Evolutionary conservation across 164 flowering plant genomes (phyloP), one percentile per base, ranked within the genome.

Genomic region (Santalum album): DNA sequence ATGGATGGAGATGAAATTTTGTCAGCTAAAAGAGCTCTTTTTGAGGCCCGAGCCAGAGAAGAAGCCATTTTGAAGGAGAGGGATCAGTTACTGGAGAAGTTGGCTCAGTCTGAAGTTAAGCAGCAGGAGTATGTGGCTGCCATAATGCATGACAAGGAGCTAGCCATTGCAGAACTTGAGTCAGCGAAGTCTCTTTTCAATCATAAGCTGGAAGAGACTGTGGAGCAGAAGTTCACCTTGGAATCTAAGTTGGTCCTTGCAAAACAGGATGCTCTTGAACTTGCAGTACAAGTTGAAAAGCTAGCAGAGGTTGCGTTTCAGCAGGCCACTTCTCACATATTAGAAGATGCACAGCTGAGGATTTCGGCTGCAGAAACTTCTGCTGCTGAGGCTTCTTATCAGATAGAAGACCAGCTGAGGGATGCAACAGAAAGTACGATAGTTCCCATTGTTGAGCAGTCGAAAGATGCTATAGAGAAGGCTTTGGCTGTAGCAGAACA

Each of bases 221-320:
- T 77, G 35, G 75, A 75, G 56, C 78, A 75, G 62, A 80, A 80
- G 62, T 77, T 69, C 38, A 45, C 40, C 35, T 69, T 80, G 65
- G 77, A 79, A 61, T 70, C 82, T 14, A 73, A 73, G 52, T 59
- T 80, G 72, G 75, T 75, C 49, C 58, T 68, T 18, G 82, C 78
- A 45, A 80, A 75, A 63, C 75, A 77, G 61, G 80, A 75, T 71
- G 76, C 75, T 38, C 66, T 80, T 56, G 80, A 73, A 56, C 80
- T 80, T 59, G 80, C 84, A 22, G 78, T 80, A n/a, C 78, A 80
- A 62, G 85, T 80, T 18, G 82, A 80, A 57, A 77, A 73, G 67
- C 59, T 77, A 60, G 80, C 79, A 19, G 82, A 75, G 58, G 53
- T 65, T 56, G 70, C 82, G 35, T 73, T 77, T 58, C 75, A 75